Evolutionary conservation across 1,284 basidiomycete species (phyloP).

Genomic region (Boletellus deceptivus): DNA sequence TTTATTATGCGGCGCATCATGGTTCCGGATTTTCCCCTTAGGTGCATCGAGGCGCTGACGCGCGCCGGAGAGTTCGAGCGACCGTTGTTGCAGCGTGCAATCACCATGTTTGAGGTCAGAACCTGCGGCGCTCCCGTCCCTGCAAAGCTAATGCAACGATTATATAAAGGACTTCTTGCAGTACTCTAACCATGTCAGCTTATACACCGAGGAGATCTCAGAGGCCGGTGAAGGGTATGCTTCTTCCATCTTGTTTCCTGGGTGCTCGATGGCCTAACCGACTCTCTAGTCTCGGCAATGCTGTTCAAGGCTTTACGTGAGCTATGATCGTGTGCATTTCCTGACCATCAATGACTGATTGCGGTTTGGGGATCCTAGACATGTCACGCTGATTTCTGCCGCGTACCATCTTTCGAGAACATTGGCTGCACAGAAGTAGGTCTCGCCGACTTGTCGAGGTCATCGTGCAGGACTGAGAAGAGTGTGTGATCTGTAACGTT

Average conservation of each 20-base stretch:
- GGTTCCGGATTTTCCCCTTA: slow-evolving; percentile 32
- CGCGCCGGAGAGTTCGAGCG: slow-evolving; percentile 78
- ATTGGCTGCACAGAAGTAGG: slow-evolving; percentile 23
- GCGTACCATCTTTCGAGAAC: slow-evolving; percentile 80
- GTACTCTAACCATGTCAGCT: slow-evolving; percentile 82
- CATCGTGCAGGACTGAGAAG: slow-evolving; percentile 3
- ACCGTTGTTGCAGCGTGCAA: slow-evolving; percentile 63
- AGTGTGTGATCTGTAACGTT: not conserved
- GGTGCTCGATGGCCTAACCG: not conserved
- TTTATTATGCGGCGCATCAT: not conserved
- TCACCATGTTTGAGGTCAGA: slow-evolving; percentile 80
- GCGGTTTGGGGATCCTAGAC: slow-evolving; percentile 43
- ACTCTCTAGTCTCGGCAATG: slow-evolving; percentile 63
- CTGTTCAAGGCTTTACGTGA: slow-evolving; percentile 85
- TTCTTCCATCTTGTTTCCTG: not conserved
- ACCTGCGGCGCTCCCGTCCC: not conserved
- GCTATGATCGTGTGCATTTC: slow-evolving; percentile 29
- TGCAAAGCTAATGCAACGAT: not conserved
- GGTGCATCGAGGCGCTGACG: slow-evolving; percentile 86
- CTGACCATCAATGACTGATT: not conserved
- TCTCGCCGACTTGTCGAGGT: not conserved
- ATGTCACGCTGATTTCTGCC: slow-evolving; percentile 79
- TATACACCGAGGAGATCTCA: slow-evolving; percentile 84
- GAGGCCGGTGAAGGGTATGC: slow-evolving; percentile 73
- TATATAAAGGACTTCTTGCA: slow-evolving; percentile 63